phyloP scores from a whole-genome alignment of 306 rosid genomes.

The Cucurbita maxima region DNA sequence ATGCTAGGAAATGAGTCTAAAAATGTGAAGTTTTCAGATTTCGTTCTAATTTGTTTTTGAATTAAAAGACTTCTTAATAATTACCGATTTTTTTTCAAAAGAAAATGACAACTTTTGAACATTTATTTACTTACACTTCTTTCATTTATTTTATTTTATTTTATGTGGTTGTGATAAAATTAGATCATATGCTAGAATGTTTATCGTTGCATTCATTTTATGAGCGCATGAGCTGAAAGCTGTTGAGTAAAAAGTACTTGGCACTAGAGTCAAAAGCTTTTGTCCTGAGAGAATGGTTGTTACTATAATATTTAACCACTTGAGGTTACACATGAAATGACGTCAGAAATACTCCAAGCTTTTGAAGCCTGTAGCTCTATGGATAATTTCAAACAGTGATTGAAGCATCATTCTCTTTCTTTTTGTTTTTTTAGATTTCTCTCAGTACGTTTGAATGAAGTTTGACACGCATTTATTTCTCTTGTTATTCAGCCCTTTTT shows the following conservation, averaged over 20 bases:
- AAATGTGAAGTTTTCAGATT: not conserved
- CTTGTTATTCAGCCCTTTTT: not conserved
- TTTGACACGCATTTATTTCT: not conserved
- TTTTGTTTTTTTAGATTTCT: not conserved
- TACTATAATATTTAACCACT: not conserved
- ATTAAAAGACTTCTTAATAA: not conserved
- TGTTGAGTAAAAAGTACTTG: not conserved
- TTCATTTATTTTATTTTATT: not conserved
- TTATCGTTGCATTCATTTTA: not conserved
- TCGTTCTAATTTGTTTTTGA: not conserved
- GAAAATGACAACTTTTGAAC: not conserved
- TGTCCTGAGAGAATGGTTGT: not conserved
- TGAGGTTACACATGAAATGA: slow-evolving; percentile 2
- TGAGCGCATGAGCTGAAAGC: not conserved
- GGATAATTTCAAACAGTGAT: not conserved
- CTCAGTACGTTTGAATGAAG: not conserved
- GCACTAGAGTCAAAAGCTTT: not conserved
- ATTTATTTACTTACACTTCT: not conserved
- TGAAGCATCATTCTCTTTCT: not conserved
- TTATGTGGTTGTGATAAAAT: not conserved
- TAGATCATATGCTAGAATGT: not conserved
- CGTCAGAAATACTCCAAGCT: not conserved
- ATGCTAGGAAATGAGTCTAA: not conserved
- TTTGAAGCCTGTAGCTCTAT: not conserved
- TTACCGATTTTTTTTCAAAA: not conserved